Conservation (phyloP, 192 early-diverging fungal genomes). For the Linnemannia hyalina region DNA sequence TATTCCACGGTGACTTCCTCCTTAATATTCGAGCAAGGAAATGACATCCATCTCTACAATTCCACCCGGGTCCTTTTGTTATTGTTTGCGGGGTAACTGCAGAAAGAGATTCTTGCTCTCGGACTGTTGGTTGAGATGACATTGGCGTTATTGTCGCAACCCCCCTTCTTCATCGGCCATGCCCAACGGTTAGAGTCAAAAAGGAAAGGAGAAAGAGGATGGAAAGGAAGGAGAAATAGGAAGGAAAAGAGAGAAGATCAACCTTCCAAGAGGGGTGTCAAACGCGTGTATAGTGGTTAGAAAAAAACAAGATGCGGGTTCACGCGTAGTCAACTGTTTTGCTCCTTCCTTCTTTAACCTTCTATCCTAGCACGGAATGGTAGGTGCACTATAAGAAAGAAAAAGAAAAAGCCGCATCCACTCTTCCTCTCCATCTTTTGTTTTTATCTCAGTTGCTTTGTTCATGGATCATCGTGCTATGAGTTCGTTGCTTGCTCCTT, state of each 20-base stretch:
- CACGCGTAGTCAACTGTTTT: not conserved
- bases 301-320: not conserved
- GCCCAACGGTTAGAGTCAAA: constrained; percentile 1
- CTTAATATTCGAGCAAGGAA: not conserved
- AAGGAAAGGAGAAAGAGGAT: not conserved
- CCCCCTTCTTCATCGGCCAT: not conserved
- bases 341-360: not conserved
- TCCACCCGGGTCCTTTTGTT: not conserved
- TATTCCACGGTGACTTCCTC: not conserved
- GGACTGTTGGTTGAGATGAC: not conserved
- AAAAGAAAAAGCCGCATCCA: not conserved
- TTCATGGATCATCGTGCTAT: not conserved
- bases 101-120: not conserved
- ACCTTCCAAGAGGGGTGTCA: not conserved
- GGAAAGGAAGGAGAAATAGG: not conserved
- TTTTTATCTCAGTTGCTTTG: not conserved
- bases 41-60: too few relatives aligned
- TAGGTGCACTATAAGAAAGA: too few relatives aligned
- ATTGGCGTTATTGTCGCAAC: not conserved
- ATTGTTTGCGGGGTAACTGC: not conserved
- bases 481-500: not conserved
- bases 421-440: not conserved
- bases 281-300: constrained; percentile 35
- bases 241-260: not conserved
- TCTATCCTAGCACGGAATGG: not conserved